Evolutionary conservation across 1,284 basidiomycete species (phyloP).

Genomic region (Rhodotorula sp.): DNA sequence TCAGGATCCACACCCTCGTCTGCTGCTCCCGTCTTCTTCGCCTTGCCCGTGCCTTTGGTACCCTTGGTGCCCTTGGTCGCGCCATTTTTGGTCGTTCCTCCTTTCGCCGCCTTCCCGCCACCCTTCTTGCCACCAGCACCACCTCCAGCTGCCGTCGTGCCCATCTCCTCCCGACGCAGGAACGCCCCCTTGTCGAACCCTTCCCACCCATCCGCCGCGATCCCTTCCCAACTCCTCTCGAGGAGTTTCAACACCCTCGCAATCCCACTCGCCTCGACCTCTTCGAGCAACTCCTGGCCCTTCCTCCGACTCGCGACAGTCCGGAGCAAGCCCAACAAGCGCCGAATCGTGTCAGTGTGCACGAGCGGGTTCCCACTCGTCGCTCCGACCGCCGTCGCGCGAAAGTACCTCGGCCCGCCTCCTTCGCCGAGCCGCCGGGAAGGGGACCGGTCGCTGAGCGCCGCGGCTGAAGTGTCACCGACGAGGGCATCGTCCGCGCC

Average conservation of each 20-base stretch:
- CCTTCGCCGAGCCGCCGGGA: conserved; percentile 1
- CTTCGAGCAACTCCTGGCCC: conserved; percentile 43
- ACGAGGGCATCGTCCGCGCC: conserved; percentile 33
- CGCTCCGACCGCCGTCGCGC: conserved; percentile 15
- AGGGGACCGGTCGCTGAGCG: conserved; percentile 16
- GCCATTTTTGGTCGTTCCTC: conserved; percentile 33
- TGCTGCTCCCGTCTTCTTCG: conserved; percentile 33
- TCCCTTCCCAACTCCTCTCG: conserved; percentile 68
- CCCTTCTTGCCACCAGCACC: conserved; percentile 42
- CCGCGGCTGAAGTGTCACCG: conserved; percentile 24
- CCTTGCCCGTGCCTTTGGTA: not conserved
- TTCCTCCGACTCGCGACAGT: conserved; percentile 8
- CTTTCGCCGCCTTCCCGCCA: conserved; percentile 25
- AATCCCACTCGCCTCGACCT: conserved; percentile 63
- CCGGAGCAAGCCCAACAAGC: conserved; percentile 11
- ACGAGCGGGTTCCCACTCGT: conserved; percentile 20
- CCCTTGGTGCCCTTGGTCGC: conserved; percentile 11
- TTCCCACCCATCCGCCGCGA: conserved; percentile 63
- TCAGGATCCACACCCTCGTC: conserved; percentile 45
- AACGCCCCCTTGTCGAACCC: conserved; percentile 52
- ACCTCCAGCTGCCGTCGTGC: conserved; percentile 27
- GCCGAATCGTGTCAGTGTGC: conserved; percentile 12
- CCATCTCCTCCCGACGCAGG: conserved; percentile 12
- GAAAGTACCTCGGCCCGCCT: conserved; percentile 9
- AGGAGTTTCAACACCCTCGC: conserved; percentile 68